Evolutionary conservation across 179 eudicot genomes (phyloP), one percentile per base, ranked within the genome.

Genomic region (Sideroxylon spinosum): DNA sequence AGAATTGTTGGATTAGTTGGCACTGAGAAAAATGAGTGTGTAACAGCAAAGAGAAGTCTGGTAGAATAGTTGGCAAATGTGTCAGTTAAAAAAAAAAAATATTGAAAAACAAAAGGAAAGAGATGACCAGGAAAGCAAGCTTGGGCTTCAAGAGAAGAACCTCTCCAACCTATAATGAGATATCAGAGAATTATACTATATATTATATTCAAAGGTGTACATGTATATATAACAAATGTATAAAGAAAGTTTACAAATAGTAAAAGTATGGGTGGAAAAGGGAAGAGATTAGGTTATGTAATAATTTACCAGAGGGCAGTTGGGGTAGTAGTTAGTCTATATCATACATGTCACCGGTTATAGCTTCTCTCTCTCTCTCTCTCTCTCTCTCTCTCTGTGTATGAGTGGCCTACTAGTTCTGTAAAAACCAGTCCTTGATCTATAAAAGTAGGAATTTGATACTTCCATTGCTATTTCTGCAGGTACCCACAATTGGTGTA

Each of bases 131-230:
- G 48, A 7, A 80, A 81, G 46, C 86, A 88, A 86, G 79, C 97
- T 90, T 92, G 89, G 84, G 63, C 84, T 85, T 86, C 83, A 91
- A 91, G 97, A 86, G 91, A 87, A 85, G 88, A 75, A 88, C 86
- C 79, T 81, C 86, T 82, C 80, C 82, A 75, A 77, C 77, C 81
- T 62, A 81, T 76, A 62, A 79, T 83, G 84, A 78, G 67, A 28
- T 60, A 73, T 62, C 77, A 67, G 69, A 68, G 77, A 49, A 78
- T 74, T 37, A 37, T 37, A 37, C 6, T 37, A 52, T 13, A 19
- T 19, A 61, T 2, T n/a, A 20, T 62, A 62, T 76, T 65, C 49
- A 62, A 75, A 9, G 14, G 57, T 75, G 52, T 16, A 48, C 52
- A 44, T 28, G 11, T 75, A 48, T 66, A 28, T 66, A 67, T 22